These are phyloP conservation scores for Suillus placidus DNA, from an alignment of 768 basidiomycete species.

Conservation along the genomic window DNA sequence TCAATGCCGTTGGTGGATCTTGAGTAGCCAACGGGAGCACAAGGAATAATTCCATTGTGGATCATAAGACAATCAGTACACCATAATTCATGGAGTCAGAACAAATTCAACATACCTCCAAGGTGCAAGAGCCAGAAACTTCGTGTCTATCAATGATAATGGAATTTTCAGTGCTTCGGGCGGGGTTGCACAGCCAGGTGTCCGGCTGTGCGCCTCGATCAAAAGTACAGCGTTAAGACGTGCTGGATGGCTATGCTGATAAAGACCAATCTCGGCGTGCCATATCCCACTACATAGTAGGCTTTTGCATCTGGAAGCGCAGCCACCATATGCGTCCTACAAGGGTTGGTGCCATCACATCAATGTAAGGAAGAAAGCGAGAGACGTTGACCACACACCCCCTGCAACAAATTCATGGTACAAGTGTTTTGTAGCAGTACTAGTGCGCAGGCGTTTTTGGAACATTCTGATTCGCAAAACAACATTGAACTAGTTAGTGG, in stretches of 20 bases:
- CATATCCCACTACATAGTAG: background rate
- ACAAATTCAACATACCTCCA: background rate
- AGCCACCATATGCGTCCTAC: background rate
- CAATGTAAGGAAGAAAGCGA: background rate
- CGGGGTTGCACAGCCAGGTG: background rate
- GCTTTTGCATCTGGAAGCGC: too few species aligned
- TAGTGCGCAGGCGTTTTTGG: background rate
- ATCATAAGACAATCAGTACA: background rate
- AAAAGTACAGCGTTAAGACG: background rate
- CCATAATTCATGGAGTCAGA: background rate
- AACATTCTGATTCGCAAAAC: background rate
- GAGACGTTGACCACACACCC: constrained; percentile 20
- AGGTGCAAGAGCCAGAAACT: background rate
- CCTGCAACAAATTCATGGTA: constrained; percentile 4
- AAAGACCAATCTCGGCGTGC: background rate
- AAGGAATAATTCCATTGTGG: background rate
- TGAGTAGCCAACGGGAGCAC: background rate
- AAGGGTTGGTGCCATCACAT: background rate
- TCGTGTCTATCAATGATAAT: background rate
- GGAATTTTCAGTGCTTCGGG: background rate
- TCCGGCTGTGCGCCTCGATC: background rate
- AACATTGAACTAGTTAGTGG: background rate
- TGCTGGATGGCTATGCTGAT: background rate
- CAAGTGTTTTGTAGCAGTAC: too few species aligned
- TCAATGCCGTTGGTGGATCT: too few species aligned